A percentile compares a stretch with the other conserved stretches of the same genome.
Conservation (phyloP, 345 rosid genomes). For the Eucalyptus regnans region DNA sequence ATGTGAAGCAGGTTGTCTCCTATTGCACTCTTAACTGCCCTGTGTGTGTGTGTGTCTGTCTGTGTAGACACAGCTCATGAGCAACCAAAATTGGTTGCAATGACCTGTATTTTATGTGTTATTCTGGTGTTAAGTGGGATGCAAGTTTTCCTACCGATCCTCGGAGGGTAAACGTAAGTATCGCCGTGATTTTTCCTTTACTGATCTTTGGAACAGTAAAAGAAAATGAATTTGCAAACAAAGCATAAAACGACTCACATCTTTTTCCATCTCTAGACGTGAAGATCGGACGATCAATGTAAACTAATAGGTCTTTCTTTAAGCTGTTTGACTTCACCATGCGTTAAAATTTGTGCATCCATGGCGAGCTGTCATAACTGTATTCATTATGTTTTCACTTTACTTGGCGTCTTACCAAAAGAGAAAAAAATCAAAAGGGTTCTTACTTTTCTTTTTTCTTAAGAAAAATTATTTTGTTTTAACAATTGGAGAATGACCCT, state of each 20-base stretch:
- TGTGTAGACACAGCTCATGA: not conserved
- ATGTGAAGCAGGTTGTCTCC: not conserved
- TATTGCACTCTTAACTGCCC: not conserved
- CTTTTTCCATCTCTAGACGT: not conserved
- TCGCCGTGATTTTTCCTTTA: not conserved
- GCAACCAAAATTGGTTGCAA: not conserved
- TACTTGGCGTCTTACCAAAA: not conserved
- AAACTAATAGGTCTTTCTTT: not conserved
- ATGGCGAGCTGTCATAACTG: not conserved
- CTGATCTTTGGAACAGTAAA: not conserved
- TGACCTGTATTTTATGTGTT: not conserved
- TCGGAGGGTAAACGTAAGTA: not conserved
- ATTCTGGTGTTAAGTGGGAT: not conserved
- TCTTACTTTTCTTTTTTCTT: not conserved
- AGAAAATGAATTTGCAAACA: not conserved
- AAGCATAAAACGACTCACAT: not conserved
- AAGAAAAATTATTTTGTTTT: not conserved
- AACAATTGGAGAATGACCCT: not conserved
- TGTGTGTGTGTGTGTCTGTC: too few relatives aligned
- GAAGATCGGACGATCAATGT: not conserved
- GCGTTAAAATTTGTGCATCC: not conserved
- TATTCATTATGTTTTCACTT: not conserved
- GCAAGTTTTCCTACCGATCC: not conserved
- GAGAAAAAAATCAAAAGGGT: not conserved
- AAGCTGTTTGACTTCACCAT: not conserved